Evolutionary conservation across 805 yeast genomes (phyloP).

Genomic region (Torulaspora maleeae): DNA sequence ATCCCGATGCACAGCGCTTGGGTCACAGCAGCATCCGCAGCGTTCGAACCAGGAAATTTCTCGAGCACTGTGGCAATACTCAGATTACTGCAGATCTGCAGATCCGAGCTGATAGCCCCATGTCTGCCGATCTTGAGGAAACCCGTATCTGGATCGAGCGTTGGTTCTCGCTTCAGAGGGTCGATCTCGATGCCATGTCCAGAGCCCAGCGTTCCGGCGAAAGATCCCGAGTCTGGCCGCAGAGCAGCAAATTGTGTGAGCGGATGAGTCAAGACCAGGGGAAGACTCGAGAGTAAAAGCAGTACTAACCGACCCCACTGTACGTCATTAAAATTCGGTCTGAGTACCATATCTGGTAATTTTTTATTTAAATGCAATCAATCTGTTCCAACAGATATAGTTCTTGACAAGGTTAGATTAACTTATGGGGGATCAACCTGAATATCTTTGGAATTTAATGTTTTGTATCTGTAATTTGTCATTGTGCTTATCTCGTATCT

Average conservation of each 20-base stretch:
- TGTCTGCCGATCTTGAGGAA: conserved; percentile 26
- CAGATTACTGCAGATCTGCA: conserved; percentile 34
- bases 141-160: conserved; percentile 34
- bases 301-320: neutral
- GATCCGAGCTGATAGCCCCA: conserved; percentile 37
- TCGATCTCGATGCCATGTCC: conserved; percentile 39
- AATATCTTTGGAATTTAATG: neutral
- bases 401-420: neutral
- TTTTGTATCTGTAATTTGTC: neutral
- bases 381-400: neutral
- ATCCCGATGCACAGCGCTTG: conserved; percentile 86
- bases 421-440: neutral
- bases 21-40: conserved; percentile 91
- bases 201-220: conserved; percentile 36
- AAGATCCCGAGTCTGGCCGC: conserved; percentile 55
- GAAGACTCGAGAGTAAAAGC: neutral
- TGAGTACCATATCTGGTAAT: neutral
- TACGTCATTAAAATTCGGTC: neutral
- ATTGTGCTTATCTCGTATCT: neutral
- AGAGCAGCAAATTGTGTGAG: neutral
- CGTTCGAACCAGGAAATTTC: conserved; percentile 52
- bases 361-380: neutral
- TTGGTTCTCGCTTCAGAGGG: conserved; percentile 37
- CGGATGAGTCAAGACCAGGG: neutral
- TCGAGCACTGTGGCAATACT: conserved; percentile 27